phyloP scores from a whole-genome alignment of 805 yeast species.

The Yamadazyma olivae region DNA sequence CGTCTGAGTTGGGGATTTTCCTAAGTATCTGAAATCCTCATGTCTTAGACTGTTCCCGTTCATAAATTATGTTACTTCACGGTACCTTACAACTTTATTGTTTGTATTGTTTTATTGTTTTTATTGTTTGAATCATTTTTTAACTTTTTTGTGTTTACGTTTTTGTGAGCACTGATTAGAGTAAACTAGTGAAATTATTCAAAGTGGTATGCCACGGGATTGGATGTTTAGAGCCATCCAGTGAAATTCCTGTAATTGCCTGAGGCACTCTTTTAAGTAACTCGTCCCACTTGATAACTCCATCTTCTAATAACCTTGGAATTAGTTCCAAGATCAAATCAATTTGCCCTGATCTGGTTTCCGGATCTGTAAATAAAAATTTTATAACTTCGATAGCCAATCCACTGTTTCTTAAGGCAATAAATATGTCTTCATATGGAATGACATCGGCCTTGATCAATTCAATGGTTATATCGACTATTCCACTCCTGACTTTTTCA shows the following conservation, averaged over 20 bases:
- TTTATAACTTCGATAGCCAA: constrained; percentile 26
- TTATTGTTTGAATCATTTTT: too few species aligned
- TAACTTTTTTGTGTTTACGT: too few species aligned
- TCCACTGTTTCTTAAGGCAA: constrained; percentile 27
- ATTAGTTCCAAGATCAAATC: constrained; percentile 22
- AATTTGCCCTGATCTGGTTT: constrained; percentile 24
- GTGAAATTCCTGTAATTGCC: too few species aligned
- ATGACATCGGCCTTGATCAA: constrained; percentile 26
- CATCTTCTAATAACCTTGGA: constrained; percentile 16
- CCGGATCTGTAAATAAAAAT: constrained; percentile 24
- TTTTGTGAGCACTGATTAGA: too few species aligned
- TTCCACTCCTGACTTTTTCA: constrained; percentile 21
- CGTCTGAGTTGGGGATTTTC: neutral
- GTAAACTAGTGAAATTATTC: too few species aligned
- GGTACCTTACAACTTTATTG: too few species aligned
- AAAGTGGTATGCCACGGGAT: too few species aligned
- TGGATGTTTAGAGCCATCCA: too few species aligned
- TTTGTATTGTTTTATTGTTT: too few species aligned
- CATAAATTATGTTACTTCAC: too few species aligned
- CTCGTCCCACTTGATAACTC: constrained; percentile 10
- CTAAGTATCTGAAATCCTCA: too few species aligned
- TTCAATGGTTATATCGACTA: constrained; percentile 21
- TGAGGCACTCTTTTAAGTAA: constrained; percentile 5
- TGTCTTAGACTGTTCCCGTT: too few species aligned
- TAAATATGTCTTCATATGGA: constrained; percentile 29